These are phyloP conservation scores for Verticillium dahliae DNA, from an alignment of 2,329 filamentous ascomycete genomes.

Conservation along the genomic window DNA sequence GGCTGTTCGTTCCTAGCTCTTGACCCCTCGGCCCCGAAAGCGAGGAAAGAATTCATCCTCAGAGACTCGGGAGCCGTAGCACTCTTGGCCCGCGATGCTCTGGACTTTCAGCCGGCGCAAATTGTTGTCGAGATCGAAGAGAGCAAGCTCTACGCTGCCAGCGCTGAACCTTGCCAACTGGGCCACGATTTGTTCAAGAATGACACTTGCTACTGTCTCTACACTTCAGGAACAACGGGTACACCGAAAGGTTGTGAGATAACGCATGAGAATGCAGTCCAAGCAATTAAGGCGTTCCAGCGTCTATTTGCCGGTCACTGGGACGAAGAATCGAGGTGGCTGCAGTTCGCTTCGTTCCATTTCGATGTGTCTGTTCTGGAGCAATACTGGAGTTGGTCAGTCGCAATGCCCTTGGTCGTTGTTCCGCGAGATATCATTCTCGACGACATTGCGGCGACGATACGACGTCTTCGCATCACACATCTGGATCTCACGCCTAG, in stretches of 20 bases:
- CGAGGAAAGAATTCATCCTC: slow-evolving; percentile 72
- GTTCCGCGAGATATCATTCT: slow-evolving; percentile 80
- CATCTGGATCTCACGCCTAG: slow-evolving; percentile 91
- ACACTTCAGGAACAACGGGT: slow-evolving; percentile 83
- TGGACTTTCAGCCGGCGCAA: slow-evolving; percentile 23
- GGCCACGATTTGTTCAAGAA: slow-evolving; percentile 24
- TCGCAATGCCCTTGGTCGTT: slow-evolving; percentile 77
- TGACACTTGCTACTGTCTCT: slow-evolving; percentile 73
- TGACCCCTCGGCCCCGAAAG: slow-evolving; percentile 64
- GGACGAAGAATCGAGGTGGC: slow-evolving; percentile 67
- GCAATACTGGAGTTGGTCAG: slow-evolving; percentile 93
- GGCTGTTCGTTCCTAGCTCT: slow-evolving; percentile 78
- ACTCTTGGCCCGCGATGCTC: slow-evolving; percentile 42
- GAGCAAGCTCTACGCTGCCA: slow-evolving; percentile 22
- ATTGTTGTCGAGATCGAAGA: slow-evolving; percentile 20
- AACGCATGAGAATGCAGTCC: slow-evolving; percentile 81
- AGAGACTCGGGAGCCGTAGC: slow-evolving; percentile 62
- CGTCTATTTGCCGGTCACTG: slow-evolving; percentile 70
- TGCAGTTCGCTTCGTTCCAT: slow-evolving; percentile 91
- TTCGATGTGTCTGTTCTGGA: slow-evolving; percentile 92
- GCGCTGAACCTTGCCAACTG: not conserved
- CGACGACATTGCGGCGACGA: slow-evolving; percentile 70
- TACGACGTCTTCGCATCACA: slow-evolving; percentile 68
- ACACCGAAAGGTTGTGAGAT: slow-evolving; percentile 84
- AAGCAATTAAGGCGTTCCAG: slow-evolving; percentile 84